A percentile compares a stretch with the other conserved stretches of the same genome.
Conservation (phyloP, 1,139 yeast species). For the Geotrichum phurueaensis region DNA sequence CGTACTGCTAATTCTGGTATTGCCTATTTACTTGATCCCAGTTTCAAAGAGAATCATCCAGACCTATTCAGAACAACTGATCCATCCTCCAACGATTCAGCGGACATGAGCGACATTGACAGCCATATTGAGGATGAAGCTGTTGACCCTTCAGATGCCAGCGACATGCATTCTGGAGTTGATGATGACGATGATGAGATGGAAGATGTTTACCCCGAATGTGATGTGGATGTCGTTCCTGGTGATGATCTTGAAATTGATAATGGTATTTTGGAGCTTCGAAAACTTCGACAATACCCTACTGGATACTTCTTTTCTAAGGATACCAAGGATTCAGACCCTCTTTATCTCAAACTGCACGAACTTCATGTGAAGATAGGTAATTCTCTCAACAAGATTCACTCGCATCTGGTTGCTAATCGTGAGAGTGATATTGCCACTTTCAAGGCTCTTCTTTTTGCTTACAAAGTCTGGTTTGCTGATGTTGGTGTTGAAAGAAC, state of each 20-base stretch:
- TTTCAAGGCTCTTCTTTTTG: constrained; percentile 59
- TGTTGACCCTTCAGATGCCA: constrained; percentile 11
- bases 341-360: constrained; percentile 57
- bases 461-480: constrained; percentile 72
- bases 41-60: constrained; percentile 24
- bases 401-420: constrained; percentile 44
- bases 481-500: constrained; percentile 76
- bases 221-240: constrained; percentile 26
- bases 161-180: constrained; percentile 11
- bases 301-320: constrained; percentile 50
- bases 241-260: constrained; percentile 35
- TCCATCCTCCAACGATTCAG: constrained; percentile 7
- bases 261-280: constrained; percentile 29
- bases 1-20: constrained; percentile 66
- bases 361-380: constrained; percentile 60
- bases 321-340: constrained; percentile 37
- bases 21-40: constrained; percentile 71
- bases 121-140: constrained; percentile 15
- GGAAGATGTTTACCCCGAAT: constrained; percentile 40
- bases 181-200: constrained; percentile 10
- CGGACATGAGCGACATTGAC: constrained; percentile 16
- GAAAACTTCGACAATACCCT: constrained; percentile 34
- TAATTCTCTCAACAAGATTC: constrained; percentile 55
- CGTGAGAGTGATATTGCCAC: constrained; percentile 66
- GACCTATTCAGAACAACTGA: constrained; percentile 29